Base-by-base conservation (phyloP, 768 basidiomycete genomes). In the Leucocoprinus sp. region DNA sequence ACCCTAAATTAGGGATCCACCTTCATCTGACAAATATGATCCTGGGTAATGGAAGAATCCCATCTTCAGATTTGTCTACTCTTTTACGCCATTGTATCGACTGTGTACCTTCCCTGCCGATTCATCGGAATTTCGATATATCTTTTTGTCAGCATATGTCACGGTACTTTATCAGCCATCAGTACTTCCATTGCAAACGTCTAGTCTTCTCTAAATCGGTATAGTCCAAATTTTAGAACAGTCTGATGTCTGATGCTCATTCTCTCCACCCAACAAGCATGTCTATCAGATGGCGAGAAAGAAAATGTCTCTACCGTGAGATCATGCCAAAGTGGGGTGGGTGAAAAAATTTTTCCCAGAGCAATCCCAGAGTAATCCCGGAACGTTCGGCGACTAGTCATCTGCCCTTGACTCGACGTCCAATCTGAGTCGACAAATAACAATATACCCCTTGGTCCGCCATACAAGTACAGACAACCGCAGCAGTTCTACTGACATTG, bases 11-110 rank as follows among this genome's bases (percentile, higher is more conserved):
- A 48, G 31, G 46, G 46, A 48, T 27, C 26, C 46, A 42, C 40
- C 45, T 33, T 48, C 39, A 48, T 48, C 24, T 24, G 39, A 48
- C 46, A 48, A 48, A 48, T 48, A 48, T 48, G 46, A 39, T 48
- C 46, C 46, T 48, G 46, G 42, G 46, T 48, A 48, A 48, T 42
- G 46, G 46, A 48, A 48, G 46, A 18, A 35, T 35, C 38, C 33
- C 24, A 48, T 36, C 26, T 26, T 40, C 24, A 15, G n/a, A 35
- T 42, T 48, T 22, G 35, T 48, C 39, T 19, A 27, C 23, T 35
- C 44, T 1, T 39, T 28, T 33, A 8, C 23, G 37, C 12, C 37
- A 45, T 45, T 37, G 38, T 45, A n/a, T 38, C 29, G 37, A 38
- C 37, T 21, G 21, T 35, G 5, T 29, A 15, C 44, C 37, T 15